A percentile compares a stretch with the other conserved stretches of the same genome.
Evolutionary conservation across 176 grass and related monocot genomes (phyloP).

Genomic region (Avena insularis): DNA sequence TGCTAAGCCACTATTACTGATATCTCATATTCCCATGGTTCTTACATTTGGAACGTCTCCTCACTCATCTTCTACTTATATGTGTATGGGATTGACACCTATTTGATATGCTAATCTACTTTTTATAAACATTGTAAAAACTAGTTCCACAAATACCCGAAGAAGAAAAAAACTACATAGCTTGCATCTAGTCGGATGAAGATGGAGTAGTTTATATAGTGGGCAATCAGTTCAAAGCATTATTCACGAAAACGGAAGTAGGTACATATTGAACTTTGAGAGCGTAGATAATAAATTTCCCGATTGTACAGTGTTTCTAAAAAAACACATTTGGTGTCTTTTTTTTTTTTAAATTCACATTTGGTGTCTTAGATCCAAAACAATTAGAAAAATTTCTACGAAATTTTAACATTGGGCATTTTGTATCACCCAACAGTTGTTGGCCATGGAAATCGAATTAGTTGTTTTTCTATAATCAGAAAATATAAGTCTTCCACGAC

Average conservation of each 20-base stretch:
- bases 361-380: too few species aligned
- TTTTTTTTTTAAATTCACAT: too few species aligned
- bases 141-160: neutral
- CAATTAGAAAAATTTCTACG: too few species aligned
- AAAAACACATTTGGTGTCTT: too few species aligned
- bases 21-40: neutral
- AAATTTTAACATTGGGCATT: too few species aligned
- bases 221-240: neutral
- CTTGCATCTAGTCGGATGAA: neutral
- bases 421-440: too few species aligned
- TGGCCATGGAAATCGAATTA: too few species aligned
- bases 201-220: neutral
- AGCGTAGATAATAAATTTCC: too few species aligned
- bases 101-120: neutral
- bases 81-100: neutral
- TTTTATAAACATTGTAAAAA: neutral
- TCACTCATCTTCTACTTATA: neutral
- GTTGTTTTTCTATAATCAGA: too few species aligned
- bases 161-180: neutral
- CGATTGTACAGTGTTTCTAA: too few species aligned
- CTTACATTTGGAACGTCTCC: neutral
- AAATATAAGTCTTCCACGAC: too few species aligned
- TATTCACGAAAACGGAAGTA: neutral
- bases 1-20: neutral
- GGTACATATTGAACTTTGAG: neutral